Conservation (phyloP, 2,329 filamentous ascomycete species). For the Diaporthe sp. region DNA sequence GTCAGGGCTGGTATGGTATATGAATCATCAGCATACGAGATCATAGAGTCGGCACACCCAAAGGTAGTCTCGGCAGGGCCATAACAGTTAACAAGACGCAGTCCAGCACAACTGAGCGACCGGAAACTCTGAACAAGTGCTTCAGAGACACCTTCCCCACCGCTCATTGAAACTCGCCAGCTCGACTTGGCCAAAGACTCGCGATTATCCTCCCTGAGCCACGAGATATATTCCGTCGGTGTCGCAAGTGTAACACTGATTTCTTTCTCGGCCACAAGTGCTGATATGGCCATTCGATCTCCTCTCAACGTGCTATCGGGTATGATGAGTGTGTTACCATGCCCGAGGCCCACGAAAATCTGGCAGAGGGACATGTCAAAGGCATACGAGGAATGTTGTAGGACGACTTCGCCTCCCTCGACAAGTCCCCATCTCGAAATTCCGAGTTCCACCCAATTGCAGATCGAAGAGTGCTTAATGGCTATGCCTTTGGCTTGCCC, state of each 20-base stretch:
- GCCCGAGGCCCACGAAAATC: constrained; percentile 49
- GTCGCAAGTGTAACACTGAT: constrained; percentile 53
- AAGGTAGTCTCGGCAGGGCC: constrained; percentile 43
- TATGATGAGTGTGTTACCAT: constrained; percentile 51
- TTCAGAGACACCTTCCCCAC: constrained; percentile 49
- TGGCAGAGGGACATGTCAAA: constrained; percentile 54
- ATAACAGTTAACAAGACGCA: constrained; percentile 41
- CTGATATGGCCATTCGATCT: constrained; percentile 50
- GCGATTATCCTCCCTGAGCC: constrained; percentile 41
- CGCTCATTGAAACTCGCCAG: constrained; percentile 51
- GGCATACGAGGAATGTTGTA: constrained; percentile 53
- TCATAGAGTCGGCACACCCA: constrained; percentile 14
- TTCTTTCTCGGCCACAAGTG: constrained; percentile 48
- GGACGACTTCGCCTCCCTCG: constrained; percentile 43
- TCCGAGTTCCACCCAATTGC: constrained; percentile 43
- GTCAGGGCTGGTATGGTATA: constrained; percentile 1
- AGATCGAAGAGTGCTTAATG: constrained; percentile 42
- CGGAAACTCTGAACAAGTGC: neutral
- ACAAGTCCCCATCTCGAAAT: constrained; percentile 35
- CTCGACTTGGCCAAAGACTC: constrained; percentile 40
- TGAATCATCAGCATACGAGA: constrained; percentile 6
- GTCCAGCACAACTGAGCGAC: neutral
- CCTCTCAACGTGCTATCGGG: constrained; percentile 47
- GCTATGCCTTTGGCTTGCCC: constrained; percentile 52
- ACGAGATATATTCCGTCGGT: constrained; percentile 53